Evolutionary conservation across 768 basidiomycete genomes (phyloP).

Genomic region (Boletellus sp.): DNA sequence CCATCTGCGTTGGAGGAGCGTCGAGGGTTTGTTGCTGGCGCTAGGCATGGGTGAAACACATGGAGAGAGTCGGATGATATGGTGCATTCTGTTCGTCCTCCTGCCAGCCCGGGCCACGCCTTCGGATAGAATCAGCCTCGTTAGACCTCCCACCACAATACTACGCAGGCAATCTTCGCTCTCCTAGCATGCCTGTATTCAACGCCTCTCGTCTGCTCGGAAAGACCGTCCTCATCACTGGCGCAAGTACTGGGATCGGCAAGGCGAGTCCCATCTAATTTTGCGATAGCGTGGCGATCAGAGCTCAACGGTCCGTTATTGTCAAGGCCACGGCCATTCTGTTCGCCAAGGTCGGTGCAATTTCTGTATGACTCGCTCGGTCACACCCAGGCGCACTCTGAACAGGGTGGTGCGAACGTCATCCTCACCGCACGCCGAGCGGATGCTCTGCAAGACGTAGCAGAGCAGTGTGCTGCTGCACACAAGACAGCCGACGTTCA

Average conservation of each 20-base stretch:
- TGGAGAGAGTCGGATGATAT: no score
- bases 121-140: no score
- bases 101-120: neutral
- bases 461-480: slow-evolving; percentile 61
- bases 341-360: slow-evolving; percentile 69
- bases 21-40: neutral
- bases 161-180: no score
- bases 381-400: neutral
- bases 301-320: neutral
- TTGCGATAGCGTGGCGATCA: neutral
- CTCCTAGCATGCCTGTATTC: slow-evolving; percentile 68
- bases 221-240: slow-evolving; percentile 86
- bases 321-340: slow-evolving; percentile 78
- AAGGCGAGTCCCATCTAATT: slow-evolving; percentile 51
- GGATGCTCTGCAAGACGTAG: slow-evolving; percentile 69
- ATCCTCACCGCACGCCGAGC: slow-evolving; percentile 78
- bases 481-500: slow-evolving; percentile 69
- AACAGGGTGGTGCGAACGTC: slow-evolving; percentile 80
- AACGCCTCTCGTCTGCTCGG: slow-evolving; percentile 74
- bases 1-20: slow-evolving; percentile 35
- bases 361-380: neutral
- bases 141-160: no score
- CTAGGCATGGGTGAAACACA: neutral
- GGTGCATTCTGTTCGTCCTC: neutral
- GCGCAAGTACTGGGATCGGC: slow-evolving; percentile 87